These are phyloP conservation scores for Globisporangium emineosum DNA, from an alignment of 352 stramenopile species.

Conservation along the genomic window DNA sequence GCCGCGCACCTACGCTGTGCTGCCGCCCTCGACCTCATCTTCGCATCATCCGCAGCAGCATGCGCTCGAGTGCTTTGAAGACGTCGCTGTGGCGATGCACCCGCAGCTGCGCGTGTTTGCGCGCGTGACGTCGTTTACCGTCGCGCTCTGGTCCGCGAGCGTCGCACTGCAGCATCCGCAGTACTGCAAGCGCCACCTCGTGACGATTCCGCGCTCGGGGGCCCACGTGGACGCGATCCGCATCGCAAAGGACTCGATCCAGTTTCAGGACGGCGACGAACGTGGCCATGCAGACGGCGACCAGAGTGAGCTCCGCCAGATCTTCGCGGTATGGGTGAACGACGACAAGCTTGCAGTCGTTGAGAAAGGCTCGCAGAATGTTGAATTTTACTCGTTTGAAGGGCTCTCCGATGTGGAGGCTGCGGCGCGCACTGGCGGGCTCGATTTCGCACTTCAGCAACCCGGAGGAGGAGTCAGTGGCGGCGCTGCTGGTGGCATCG, in stretches of 20 bases:
- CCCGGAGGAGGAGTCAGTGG: background rate
- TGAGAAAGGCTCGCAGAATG: slow-evolving; percentile 43
- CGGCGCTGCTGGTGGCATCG: background rate
- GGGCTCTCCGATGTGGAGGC: slow-evolving; percentile 29
- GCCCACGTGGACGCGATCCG: slow-evolving; percentile 20
- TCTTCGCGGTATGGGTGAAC: slow-evolving; percentile 55
- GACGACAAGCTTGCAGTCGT: slow-evolving; percentile 63
- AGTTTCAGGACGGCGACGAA: background rate
- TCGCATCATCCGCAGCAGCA: background rate
- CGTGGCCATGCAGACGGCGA: slow-evolving; percentile 1
- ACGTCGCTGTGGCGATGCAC: slow-evolving; percentile 55
- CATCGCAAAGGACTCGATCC: background rate
- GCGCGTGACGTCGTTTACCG: slow-evolving; percentile 37
- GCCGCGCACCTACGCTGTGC: slow-evolving; percentile 52
- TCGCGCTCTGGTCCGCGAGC: slow-evolving; percentile 51
- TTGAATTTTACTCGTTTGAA: slow-evolving; percentile 76
- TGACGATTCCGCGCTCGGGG: slow-evolving; percentile 28
- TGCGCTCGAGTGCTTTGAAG: slow-evolving; percentile 28
- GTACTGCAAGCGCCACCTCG: slow-evolving; percentile 32
- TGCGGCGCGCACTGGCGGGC: slow-evolving; percentile 10
- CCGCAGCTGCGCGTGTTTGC: slow-evolving; percentile 48
- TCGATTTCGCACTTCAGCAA: slow-evolving; percentile 24
- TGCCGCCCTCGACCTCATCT: background rate
- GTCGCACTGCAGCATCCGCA: slow-evolving; percentile 24
- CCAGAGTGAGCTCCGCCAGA: slow-evolving; percentile 21